phyloP scores from a whole-genome alignment of 2,329 filamentous ascomycete species.

The Calonectria pauciramosa region DNA sequence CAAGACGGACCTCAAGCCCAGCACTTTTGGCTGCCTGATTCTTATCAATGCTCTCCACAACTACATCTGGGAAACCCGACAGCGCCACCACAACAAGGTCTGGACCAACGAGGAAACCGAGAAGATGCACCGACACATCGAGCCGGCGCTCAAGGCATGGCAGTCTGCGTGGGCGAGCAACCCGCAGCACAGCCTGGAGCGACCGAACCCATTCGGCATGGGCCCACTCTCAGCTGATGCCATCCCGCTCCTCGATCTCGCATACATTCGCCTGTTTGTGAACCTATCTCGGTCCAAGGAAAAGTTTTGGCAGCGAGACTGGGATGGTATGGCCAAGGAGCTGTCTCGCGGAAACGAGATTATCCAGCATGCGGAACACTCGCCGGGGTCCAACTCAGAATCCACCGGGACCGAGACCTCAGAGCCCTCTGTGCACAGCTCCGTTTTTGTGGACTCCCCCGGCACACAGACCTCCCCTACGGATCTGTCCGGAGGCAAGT shows the following conservation, averaged over 20 bases:
- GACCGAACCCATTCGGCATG: conserved; percentile 85
- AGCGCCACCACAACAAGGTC: conserved; percentile 86
- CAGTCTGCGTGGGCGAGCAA: conserved; percentile 92
- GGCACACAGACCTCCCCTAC: conserved; percentile 64
- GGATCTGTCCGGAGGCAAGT: conserved; percentile 59
- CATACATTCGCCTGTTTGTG: conserved; percentile 92
- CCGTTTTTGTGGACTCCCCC: conserved; percentile 66
- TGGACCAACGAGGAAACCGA: conserved; percentile 96
- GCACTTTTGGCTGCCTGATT: conserved; percentile 91
- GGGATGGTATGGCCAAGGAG: conserved; percentile 91
- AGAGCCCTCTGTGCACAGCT: conserved; percentile 61
- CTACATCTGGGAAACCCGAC: conserved; percentile 97
- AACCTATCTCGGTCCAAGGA: conserved; percentile 94
- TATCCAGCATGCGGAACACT: conserved; percentile 78
- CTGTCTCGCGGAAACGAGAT: conserved; percentile 83
- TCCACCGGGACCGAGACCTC: conserved; percentile 59
- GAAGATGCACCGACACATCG: conserved; percentile 95
- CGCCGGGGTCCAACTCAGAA: conserved; percentile 65
- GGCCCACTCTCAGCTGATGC: conserved; percentile 91
- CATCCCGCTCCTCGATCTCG: conserved; percentile 90
- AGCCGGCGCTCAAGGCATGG: conserved; percentile 94
- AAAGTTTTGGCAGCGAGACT: conserved; percentile 94
- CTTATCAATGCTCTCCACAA: conserved; percentile 96
- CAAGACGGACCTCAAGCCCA: conserved; percentile 79
- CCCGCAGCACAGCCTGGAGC: conserved; percentile 84